Conservation (phyloP, 1,284 basidiomycete species). For the Puccinia novopanici region DNA sequence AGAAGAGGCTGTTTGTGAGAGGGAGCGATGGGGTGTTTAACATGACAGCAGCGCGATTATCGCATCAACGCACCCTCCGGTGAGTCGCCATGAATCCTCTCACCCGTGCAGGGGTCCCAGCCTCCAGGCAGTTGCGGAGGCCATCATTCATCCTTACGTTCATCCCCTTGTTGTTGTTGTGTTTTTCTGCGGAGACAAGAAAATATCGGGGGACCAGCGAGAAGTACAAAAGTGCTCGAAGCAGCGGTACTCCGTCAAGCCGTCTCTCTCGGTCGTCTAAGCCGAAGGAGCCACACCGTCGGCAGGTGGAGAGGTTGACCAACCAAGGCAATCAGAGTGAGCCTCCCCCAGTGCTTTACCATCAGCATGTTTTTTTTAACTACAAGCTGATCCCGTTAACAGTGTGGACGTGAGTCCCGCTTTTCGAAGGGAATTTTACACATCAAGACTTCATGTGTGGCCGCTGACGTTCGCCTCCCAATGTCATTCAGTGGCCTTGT, state of each 20-base stretch:
- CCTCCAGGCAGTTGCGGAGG: neutral
- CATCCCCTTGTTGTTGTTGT: neutral
- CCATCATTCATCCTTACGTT: neutral
- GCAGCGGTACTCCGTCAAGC: neutral
- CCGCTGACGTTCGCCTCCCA: too few relatives aligned
- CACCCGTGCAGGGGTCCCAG: too few relatives aligned
- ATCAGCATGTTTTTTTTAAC: neutral
- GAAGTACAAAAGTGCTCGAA: neutral
- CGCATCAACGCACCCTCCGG: slow-evolving; percentile 15
- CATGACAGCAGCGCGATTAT: slow-evolving; percentile 12
- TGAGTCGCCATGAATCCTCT: neutral
- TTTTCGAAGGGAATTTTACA: neutral
- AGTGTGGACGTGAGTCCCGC: slow-evolving; percentile 48
- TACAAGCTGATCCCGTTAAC: neutral
- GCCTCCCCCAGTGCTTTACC: neutral
- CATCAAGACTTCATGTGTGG: neutral
- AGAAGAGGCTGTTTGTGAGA: slow-evolving; percentile 25
- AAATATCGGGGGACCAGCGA: slow-evolving; percentile 27
- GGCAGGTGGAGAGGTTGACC: slow-evolving; percentile 41
- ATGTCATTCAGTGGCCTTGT: slow-evolving; percentile 28
- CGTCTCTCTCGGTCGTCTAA: neutral
- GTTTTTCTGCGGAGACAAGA: slow-evolving; percentile 2
- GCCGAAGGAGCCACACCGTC: neutral
- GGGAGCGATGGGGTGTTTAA: slow-evolving; percentile 25
- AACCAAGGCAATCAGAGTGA: slow-evolving; percentile 43